Evolutionary conservation across 352 stramenopile genomes (phyloP).

Genomic region (Globisporangium paddicum): DNA sequence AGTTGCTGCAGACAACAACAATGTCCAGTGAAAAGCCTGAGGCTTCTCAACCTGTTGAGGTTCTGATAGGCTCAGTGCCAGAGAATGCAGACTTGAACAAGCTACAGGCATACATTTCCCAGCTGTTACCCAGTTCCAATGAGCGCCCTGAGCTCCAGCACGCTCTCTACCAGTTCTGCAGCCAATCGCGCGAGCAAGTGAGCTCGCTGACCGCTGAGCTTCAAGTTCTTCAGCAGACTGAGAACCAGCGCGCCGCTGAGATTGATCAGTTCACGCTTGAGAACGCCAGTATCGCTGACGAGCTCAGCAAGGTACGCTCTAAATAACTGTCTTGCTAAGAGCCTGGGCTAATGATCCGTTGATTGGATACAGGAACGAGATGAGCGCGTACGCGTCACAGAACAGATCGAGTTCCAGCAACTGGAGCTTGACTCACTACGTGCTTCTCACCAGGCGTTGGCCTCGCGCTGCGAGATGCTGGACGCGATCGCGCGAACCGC

Average conservation of each 20-base stretch:
- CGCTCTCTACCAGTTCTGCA: conserved; percentile 6
- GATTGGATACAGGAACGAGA: conserved; percentile 22
- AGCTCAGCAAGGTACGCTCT: neutral
- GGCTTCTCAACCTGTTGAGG: neutral
- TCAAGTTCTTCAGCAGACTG: neutral
- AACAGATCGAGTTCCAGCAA: conserved; percentile 28
- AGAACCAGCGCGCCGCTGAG: neutral
- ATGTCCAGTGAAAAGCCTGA: neutral
- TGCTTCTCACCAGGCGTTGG: conserved; percentile 28
- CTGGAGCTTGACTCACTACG: conserved; percentile 32
- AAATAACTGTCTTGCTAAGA: neutral
- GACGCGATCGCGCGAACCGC: conserved; percentile 53
- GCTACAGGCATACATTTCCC: conserved; percentile 22
- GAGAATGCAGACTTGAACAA: conserved; percentile 5
- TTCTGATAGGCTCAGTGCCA: neutral
- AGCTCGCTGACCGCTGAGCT: neutral
- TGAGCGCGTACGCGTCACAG: conserved; percentile 8
- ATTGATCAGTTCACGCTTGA: neutral
- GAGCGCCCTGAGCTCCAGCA: neutral
- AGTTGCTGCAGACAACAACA: conserved; percentile 38
- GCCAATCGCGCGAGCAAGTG: neutral
- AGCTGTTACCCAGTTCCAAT: neutral
- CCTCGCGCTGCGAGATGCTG: conserved; percentile 43
- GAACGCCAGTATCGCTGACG: neutral
- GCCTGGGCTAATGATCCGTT: neutral